Base-by-base conservation (phyloP, 495 filamentous ascomycete genomes). In the Hyaloscypha hepaticicola region DNA sequence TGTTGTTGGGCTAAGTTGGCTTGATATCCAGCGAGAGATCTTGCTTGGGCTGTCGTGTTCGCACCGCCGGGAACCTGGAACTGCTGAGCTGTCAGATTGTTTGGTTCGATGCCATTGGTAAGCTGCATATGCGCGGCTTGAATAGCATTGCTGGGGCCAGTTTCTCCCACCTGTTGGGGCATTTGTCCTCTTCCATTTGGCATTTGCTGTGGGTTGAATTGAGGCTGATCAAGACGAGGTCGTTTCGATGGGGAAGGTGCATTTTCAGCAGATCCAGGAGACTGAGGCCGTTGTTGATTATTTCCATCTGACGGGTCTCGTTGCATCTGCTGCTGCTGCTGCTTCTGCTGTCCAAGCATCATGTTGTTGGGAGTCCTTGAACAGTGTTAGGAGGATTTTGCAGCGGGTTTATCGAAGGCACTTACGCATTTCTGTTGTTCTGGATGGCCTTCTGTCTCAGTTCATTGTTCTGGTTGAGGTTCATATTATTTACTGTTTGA, bases 201-300 rank as follows among this genome's bases (percentile, higher is more conserved):
- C 75, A 89, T 89, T 61, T 68, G 67, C 38, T 85, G 86, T 69
- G 88, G 89, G 62, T 87, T 86, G 70, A 90, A 90, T 26, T 81
- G 80, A 45, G 82, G 84, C 66, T 84, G 84, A 64, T 97, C 95
- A 45, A 97, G 82, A 41, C 94, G 91, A n/a, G 87, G 89, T 71
- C 95, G 83, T 78, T 99, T 99, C 60, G 88, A 91, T 9, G 95
- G 94, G 25, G 95, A 97, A 6, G 92, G 90, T 29, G 91, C 91
- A 71, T 96, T 96, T 49, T 97, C 94, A 28, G 85, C 86, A 7
- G 89, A 87, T 29, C 88, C 85, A 6, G 92, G 92, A 38, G 91
- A 97, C 65, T 89, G 89, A 27, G 91, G 88, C 51, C 90, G 86
- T 70, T 89, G 83, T 64, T 84, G 87, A 57, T 92, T 91, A 61